Evolutionary conservation across 1,284 basidiomycete species (phyloP).

Genomic region (Cryptococcus sp.): DNA sequence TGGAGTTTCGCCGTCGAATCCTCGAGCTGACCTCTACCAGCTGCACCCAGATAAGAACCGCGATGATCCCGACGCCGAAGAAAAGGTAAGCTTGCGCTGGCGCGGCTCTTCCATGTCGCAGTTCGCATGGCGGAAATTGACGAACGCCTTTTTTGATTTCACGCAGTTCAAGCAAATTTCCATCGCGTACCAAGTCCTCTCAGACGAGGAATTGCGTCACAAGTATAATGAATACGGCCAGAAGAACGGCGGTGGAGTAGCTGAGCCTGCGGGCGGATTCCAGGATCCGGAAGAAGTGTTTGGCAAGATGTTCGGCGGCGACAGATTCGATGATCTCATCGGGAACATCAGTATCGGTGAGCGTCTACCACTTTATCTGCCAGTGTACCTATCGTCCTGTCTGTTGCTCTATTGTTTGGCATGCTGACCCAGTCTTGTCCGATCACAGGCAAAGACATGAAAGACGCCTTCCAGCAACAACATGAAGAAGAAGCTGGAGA

Average conservation of each 20-base stretch:
- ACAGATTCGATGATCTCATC: slow-evolving; percentile 57
- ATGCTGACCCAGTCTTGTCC: slow-evolving; percentile 59
- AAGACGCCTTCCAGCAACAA: slow-evolving; percentile 91
- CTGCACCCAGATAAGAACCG: slow-evolving; percentile 70
- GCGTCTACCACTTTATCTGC: slow-evolving; percentile 2
- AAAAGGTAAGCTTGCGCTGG: slow-evolving; percentile 57
- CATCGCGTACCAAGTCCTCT: slow-evolving; percentile 81
- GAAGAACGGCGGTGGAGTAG: slow-evolving; percentile 51
- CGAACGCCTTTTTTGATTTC: not conserved
- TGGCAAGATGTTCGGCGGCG: slow-evolving; percentile 78
- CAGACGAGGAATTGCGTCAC: slow-evolving; percentile 76
- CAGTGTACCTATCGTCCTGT: not conserved
- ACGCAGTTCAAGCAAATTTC: slow-evolving; percentile 78
- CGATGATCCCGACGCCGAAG: slow-evolving; percentile 87
- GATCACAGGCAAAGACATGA: slow-evolving; percentile 94
- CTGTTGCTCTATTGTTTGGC: not conserved
- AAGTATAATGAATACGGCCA: slow-evolving; percentile 86
- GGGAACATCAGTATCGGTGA: slow-evolving; percentile 55
- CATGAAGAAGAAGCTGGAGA: slow-evolving; percentile 62
- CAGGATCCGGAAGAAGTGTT: slow-evolving; percentile 84
- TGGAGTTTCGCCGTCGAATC: not conserved
- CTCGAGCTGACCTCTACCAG: slow-evolving; percentile 16
- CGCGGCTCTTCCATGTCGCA: not conserved
- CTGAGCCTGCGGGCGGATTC: slow-evolving; percentile 48
- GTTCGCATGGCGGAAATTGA: not conserved